Evolutionary conservation across 2,329 filamentous ascomycete species (phyloP).

Genomic region (Cladosporium cucumerinum): DNA sequence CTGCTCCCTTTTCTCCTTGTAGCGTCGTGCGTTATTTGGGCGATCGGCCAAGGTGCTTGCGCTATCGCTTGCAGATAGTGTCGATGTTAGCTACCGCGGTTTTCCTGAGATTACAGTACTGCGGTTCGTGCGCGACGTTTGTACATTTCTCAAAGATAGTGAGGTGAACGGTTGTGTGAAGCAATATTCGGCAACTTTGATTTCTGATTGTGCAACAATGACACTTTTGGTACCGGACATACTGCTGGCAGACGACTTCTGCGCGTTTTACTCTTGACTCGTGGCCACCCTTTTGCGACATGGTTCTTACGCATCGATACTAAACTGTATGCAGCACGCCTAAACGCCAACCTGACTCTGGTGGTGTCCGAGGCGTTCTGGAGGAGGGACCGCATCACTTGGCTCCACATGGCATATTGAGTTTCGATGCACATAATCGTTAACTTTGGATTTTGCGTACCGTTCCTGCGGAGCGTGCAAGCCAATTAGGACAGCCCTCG

Average conservation of each 20-base stretch:
- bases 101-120: background rate
- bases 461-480: background rate
- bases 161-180: background rate
- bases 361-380: background rate
- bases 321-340: background rate
- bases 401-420: background rate
- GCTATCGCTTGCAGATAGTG: constrained; percentile 6
- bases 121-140: background rate
- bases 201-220: background rate
- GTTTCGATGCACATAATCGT: background rate
- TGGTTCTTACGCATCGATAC: background rate
- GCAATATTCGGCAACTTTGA: background rate
- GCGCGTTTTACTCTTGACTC: background rate
- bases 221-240: background rate
- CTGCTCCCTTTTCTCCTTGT: background rate
- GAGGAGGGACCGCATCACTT: background rate
- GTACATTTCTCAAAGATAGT: background rate
- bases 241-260: background rate
- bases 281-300: background rate
- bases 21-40: background rate
- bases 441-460: background rate
- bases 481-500: background rate
- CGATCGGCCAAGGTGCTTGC: background rate
- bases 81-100: background rate
- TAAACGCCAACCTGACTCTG: background rate